Percentiles rank a stretch among this genome's conserved stretches.
Evolutionary conservation across 768 basidiomycete genomes (phyloP).

Genomic region (Gymnopilus dilepis): DNA sequence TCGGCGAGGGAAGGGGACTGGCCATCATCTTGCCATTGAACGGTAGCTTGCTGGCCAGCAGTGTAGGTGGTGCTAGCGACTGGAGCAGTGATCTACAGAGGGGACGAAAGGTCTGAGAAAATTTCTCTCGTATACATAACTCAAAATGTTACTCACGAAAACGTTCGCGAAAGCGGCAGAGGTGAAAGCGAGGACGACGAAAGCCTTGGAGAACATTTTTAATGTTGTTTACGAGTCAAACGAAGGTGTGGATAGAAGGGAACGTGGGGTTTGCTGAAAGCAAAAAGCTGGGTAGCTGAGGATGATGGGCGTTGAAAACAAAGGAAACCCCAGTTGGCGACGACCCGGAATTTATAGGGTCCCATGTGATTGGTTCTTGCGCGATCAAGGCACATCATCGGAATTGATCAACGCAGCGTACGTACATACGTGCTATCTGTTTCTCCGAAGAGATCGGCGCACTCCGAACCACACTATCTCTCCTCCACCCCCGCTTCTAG

Average conservation of each 20-base stretch:
- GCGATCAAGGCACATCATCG: background rate
- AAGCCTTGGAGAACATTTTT: conserved; percentile 56
- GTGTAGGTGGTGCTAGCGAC: conserved; percentile 47
- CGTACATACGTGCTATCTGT: background rate
- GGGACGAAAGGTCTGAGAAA: background rate
- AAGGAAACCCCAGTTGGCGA: conserved; percentile 9
- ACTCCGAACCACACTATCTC: background rate
- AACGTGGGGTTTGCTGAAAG: conserved; percentile 32
- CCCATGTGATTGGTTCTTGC: conserved; percentile 8
- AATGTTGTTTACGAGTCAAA: conserved; percentile 22
- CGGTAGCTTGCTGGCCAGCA: conserved; percentile 52
- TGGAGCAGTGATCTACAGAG: conserved; percentile 61
- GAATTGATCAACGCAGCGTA: background rate
- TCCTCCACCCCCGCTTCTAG: background rate
- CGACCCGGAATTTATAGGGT: conserved; percentile 22
- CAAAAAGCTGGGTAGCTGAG: conserved; percentile 21
- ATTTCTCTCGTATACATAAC: conserved; percentile 16
- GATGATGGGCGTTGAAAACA: conserved; percentile 29
- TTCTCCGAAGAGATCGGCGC: conserved; percentile 3
- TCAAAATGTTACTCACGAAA: conserved; percentile 43
- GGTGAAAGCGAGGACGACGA: conserved; percentile 56
- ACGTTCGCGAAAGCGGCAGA: conserved; percentile 60
- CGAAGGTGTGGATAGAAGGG: conserved; percentile 46
- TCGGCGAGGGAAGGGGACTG: conserved; percentile 48
- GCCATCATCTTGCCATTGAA: conserved; percentile 67